These are phyloP conservation scores for Millerozyma miso DNA, from an alignment of 805 yeast species.

Conservation along the genomic window DNA sequence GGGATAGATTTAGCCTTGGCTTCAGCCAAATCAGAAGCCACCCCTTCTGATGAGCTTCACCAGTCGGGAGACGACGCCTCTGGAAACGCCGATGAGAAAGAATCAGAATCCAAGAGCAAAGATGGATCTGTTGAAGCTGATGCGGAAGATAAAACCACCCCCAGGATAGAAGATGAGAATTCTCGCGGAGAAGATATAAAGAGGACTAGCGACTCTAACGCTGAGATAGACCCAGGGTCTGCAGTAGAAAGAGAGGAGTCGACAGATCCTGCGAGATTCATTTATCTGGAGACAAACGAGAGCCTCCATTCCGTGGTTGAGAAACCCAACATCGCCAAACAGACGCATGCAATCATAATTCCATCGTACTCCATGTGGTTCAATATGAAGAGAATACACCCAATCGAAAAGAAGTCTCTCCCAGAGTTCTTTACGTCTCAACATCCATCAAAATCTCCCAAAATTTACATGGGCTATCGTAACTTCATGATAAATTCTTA, in stretches of 20 bases:
- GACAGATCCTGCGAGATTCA: background rate
- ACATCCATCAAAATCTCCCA: slow-evolving; percentile 75
- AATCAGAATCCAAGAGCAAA: background rate
- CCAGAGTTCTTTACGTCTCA: slow-evolving; percentile 82
- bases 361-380: slow-evolving; percentile 93
- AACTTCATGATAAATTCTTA: slow-evolving; percentile 88
- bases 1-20: background rate
- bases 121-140: background rate
- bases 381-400: slow-evolving; percentile 63
- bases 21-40: too few relatives aligned
- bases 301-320: slow-evolving; percentile 2
- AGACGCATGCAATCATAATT: slow-evolving; percentile 77
- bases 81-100: background rate
- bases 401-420: slow-evolving; percentile 74
- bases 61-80: background rate
- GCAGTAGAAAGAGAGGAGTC: background rate
- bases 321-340: slow-evolving; percentile 27
- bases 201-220: slow-evolving; percentile 1
- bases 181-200: slow-evolving; percentile 7
- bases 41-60: too few relatives aligned
- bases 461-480: slow-evolving; percentile 74
- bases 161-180: slow-evolving; percentile 7
- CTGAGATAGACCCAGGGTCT: background rate
- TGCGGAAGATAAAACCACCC: background rate
- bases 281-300: background rate